Evolutionary conservation across 805 yeast species (phyloP).

Genomic region (Saccharomyces kudriavzevii): DNA sequence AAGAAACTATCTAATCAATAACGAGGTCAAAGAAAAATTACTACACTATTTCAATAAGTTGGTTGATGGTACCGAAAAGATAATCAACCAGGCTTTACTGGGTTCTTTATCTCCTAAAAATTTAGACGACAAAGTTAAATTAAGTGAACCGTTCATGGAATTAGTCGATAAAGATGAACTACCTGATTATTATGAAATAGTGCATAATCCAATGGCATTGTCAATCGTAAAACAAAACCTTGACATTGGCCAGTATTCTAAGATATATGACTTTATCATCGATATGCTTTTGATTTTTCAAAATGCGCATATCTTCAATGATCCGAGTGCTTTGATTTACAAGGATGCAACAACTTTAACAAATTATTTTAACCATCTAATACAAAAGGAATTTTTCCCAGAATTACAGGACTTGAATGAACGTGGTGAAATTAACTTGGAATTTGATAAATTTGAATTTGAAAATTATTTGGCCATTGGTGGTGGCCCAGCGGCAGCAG

Average conservation of each 20-base stretch:
- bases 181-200: conserved; percentile 73
- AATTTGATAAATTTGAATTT: conserved; percentile 25
- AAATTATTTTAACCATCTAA: conserved; percentile 38
- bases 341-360: conserved; percentile 61
- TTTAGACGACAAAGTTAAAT: conserved; percentile 25
- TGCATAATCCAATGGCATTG: conserved; percentile 69
- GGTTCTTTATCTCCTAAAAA: conserved; percentile 7
- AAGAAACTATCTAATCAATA: conserved; percentile 25
- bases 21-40: conserved; percentile 18
- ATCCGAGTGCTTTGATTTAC: conserved; percentile 60
- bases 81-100: conserved; percentile 13
- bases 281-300: conserved; percentile 58
- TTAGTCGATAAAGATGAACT: conserved; percentile 61
- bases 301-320: conserved; percentile 76
- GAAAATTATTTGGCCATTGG: conserved; percentile 21
- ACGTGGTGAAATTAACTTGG: conserved; percentile 26
- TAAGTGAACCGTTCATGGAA: conserved; percentile 67
- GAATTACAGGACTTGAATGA: conserved; percentile 25
- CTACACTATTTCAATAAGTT: conserved; percentile 17
- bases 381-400: conserved; percentile 21
- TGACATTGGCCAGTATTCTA: conserved; percentile 42
- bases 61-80: conserved; percentile 25
- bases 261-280: conserved; percentile 50
- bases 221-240: conserved; percentile 47
- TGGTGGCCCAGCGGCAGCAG: conserved; percentile 14